Percentiles rank a stretch among this genome's conserved stretches.
These are phyloP conservation scores for Knoxia roxburghii DNA, from an alignment of 257 asterid species.

Conservation along the genomic window DNA sequence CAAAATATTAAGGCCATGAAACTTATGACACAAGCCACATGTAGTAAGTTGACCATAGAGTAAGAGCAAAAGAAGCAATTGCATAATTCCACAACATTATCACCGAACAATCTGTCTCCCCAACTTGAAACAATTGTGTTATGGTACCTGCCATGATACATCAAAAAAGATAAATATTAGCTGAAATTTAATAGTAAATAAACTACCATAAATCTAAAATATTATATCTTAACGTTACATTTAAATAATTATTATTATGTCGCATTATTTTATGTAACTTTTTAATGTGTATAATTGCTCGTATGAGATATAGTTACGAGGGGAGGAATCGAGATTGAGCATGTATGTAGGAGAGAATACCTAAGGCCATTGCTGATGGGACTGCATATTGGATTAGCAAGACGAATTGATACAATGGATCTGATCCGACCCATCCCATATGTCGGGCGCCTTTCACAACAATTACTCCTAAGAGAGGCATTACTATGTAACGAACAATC, in stretches of 20 bases:
- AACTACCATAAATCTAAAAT: too few relatives aligned
- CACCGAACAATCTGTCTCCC: slow-evolving; percentile 29
- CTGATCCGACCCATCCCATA: slow-evolving; percentile 29
- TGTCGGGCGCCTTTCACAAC: slow-evolving; percentile 23
- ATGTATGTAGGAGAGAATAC: neutral
- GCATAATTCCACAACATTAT: slow-evolving; percentile 31
- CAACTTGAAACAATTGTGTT: slow-evolving; percentile 27
- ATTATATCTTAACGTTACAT: too few relatives aligned
- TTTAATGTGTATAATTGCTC: too few relatives aligned
- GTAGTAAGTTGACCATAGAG: slow-evolving; percentile 29
- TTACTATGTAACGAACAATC: slow-evolving; percentile 17
- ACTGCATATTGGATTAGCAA: slow-evolving; percentile 33
- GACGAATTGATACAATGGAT: slow-evolving; percentile 29
- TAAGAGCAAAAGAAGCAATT: slow-evolving; percentile 22
- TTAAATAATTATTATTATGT: too few relatives aligned
- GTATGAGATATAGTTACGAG: too few relatives aligned
- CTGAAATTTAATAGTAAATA: neutral
- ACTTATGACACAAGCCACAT: slow-evolving; percentile 23
- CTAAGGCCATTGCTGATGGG: slow-evolving; percentile 33
- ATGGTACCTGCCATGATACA: slow-evolving; percentile 16
- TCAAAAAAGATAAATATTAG: neutral
- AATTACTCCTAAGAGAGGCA: slow-evolving; percentile 28
- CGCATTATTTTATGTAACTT: too few relatives aligned
- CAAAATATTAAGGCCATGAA: too few relatives aligned
- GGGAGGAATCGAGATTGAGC: too few relatives aligned